Base-by-base conservation (phyloP, 2,329 filamentous ascomycete genomes). In the Claviceps fusiformis region DNA sequence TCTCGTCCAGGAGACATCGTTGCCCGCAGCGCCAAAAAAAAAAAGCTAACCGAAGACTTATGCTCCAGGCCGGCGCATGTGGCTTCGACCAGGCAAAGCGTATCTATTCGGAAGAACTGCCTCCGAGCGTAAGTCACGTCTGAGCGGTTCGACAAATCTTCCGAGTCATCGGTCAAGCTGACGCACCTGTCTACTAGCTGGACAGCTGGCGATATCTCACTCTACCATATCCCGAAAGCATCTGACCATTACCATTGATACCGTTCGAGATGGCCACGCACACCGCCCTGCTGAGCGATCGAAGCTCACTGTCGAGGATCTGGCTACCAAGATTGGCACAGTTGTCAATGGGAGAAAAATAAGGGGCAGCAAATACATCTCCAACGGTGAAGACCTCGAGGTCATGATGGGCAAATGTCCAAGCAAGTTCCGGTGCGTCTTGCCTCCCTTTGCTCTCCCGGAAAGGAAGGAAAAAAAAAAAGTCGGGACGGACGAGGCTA, bases 161-260 rank as follows among this genome's bases (percentile, higher is more conserved):
- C 5, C 7, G 10, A 53, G 29, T 8, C 5, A 29, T 5, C 13
- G 5, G 17, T 35, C 29, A 41, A 27, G 35, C 35, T 24, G 24
- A 50, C 1, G 15, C 13, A n/a, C 5, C 17, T 39, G 13, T 31
- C 6, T 60, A 87, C 6, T 60, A 87, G 85, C 80, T 54, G 81
- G 81, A 3, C 81, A 79, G 63, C 72, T 87, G 61, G 82, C 80
- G 29, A 87, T 95, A 61, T 80, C 85, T 6, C 80, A 93, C 64
- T 88, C 87, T 64, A 86, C 85, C 1, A 87, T 98, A 51, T 98
- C 93, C 37, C 80, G 92, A 55, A 89, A 93, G 64, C 93, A 98
- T 70, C 73, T 96, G 60, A 84, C 84, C 37, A 83, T 98, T 52
- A 78, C 82, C 46, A 82, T 97, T 7, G 81, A 78, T 50, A 62